phyloP scores from a whole-genome alignment of 352 stramenopile genomes.

The Globisporangium barbulae region DNA sequence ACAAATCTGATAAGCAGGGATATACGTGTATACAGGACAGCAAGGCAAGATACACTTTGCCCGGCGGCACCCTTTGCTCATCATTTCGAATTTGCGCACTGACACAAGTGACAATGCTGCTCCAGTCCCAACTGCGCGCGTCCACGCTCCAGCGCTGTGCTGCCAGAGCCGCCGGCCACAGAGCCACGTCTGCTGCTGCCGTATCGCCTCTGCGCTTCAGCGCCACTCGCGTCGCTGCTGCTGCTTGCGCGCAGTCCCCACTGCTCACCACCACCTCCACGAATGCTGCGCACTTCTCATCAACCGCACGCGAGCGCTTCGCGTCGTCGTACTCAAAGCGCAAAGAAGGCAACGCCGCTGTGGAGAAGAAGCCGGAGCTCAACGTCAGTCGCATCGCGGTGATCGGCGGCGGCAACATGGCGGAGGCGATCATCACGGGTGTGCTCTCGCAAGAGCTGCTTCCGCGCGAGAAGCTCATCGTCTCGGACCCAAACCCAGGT shows the following conservation, averaged over 20 bases:
- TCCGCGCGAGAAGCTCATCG: slow-evolving; percentile 60
- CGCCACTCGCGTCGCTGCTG: not conserved
- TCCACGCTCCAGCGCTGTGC: slow-evolving; percentile 9
- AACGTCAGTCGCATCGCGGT: slow-evolving; percentile 60
- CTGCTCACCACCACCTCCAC: not conserved
- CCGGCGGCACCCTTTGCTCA: not conserved
- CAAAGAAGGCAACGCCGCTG: slow-evolving; percentile 14
- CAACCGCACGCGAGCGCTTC: slow-evolving; percentile 12
- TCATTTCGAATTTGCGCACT: slow-evolving; percentile 7
- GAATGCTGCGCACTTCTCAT: slow-evolving; percentile 4
- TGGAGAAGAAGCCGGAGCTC: slow-evolving; percentile 20
- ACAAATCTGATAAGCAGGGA: not conserved
- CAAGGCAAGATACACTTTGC: slow-evolving; percentile 1
- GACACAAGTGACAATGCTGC: not conserved
- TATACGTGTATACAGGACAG: not conserved
- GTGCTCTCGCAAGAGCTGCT: slow-evolving; percentile 71
- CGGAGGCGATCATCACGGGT: slow-evolving; percentile 83
- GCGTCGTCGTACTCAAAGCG: slow-evolving; percentile 18
- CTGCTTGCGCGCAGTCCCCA: not conserved
- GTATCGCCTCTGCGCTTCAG: not conserved
- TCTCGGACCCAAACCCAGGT: slow-evolving; percentile 75
- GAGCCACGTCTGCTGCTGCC: not conserved
- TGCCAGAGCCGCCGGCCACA: not conserved
- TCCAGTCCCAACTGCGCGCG: slow-evolving; percentile 4
- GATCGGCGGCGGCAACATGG: slow-evolving; percentile 89